Evolutionary conservation across 2,329 filamentous ascomycete species (phyloP).

Genomic region (Dactylellina sp.): DNA sequence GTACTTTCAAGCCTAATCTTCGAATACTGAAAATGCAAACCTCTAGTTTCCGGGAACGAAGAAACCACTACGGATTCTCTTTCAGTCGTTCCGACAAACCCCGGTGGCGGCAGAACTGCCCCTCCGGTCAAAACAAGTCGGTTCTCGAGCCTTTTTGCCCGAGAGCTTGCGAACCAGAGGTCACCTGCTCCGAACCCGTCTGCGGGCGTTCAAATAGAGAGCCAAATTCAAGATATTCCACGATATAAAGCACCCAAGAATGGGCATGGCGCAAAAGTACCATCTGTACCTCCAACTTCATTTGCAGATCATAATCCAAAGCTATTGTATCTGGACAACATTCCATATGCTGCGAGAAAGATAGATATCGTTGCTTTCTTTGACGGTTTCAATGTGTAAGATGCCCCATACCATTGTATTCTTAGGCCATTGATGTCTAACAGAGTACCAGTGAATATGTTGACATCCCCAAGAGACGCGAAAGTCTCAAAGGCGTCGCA

Average conservation of each 20-base stretch:
- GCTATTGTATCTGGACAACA: conserved; percentile 47
- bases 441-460: conserved; percentile 24
- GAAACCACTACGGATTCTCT: conserved; percentile 1
- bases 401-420: not conserved
- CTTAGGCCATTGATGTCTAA: conserved; percentile 1
- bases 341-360: conserved; percentile 46
- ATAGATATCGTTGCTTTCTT: conserved; percentile 42
- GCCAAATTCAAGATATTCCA: conserved; percentile 12
- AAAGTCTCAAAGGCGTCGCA: conserved; percentile 26
- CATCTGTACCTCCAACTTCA: conserved; percentile 15
- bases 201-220: conserved; percentile 6
- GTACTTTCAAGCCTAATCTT: not conserved
- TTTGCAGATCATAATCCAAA: conserved; percentile 20
- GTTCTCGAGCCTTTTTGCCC: conserved; percentile 36
- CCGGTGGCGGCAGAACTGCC: not conserved
- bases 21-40: not conserved
- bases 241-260: conserved; percentile 40
- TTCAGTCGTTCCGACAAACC: not conserved
- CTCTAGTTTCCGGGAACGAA: conserved; percentile 13
- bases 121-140: conserved; percentile 30
- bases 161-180: conserved; percentile 3
- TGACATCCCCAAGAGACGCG: conserved; percentile 41
- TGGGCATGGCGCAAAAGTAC: conserved; percentile 25
- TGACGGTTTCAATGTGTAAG: conserved; percentile 47
- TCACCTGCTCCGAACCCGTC: not conserved